Percentiles rank a stretch among this genome's conserved stretches.
phyloP scores from a whole-genome alignment of 2,329 filamentous ascomycete species.

The Venturia pyrina region DNA sequence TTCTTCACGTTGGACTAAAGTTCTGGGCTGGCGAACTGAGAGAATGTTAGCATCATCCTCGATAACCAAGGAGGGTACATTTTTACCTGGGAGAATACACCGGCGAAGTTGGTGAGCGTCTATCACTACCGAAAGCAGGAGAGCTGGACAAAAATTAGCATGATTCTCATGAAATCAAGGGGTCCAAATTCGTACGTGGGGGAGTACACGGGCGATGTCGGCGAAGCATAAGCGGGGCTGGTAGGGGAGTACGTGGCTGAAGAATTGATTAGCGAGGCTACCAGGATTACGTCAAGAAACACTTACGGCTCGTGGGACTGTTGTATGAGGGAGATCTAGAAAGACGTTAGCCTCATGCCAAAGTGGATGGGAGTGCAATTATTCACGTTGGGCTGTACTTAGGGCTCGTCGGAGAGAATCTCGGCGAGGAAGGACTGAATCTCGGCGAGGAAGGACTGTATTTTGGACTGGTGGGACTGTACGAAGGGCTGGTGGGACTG shows the following conservation, averaged over 20 bases:
- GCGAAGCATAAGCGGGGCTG: neutral
- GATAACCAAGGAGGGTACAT: slow-evolving; percentile 34
- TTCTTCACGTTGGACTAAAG: no score
- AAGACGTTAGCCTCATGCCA: no score
- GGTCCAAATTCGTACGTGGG: neutral
- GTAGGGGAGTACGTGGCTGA: no score
- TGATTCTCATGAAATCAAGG: neutral
- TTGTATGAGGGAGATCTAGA: slow-evolving; percentile 10
- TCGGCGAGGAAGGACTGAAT: slow-evolving; percentile 8
- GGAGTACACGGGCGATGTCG: neutral
- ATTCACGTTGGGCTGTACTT: no score
- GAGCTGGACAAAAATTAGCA: neutral
- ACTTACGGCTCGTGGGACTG: slow-evolving; percentile 31
- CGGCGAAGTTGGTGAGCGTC: slow-evolving; percentile 55
- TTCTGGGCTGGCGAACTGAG: no score
- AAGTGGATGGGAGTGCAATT: no score
- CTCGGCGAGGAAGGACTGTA: no score
- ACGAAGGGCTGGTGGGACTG: slow-evolving; percentile 16
- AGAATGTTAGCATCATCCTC: no score
- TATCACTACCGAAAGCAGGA: slow-evolving; percentile 16
- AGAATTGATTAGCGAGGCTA: no score
- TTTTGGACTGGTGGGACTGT: no score
- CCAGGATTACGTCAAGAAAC: no score
- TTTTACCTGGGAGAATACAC: slow-evolving; percentile 40
- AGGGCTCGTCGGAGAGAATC: slow-evolving; percentile 11